Evolutionary conservation across 2,329 filamentous ascomycete species (phyloP), one percentile per base, ranked within the genome.

Genomic region (Fusarium tuaranense): DNA sequence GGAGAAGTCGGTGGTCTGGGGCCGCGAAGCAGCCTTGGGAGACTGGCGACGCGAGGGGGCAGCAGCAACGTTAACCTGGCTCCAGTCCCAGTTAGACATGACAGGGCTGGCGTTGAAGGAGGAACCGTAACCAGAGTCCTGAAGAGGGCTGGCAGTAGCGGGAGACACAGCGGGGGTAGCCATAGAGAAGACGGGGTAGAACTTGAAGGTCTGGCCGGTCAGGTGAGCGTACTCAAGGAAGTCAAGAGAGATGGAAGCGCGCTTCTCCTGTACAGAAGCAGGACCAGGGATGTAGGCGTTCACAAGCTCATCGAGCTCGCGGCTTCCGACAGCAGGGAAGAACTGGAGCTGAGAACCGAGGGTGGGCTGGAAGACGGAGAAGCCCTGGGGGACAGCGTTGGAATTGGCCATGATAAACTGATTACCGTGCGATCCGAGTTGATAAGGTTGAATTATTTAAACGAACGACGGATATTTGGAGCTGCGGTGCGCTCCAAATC

Each of bases 261-360:
- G 86, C 86, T 92, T 92, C 76, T 91, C 89, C 77, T 87, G 83
- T 76, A 89, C 87, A 30, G 88, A 84, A 61, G 83, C 85, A 60
- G 87, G 78, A 60, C 89, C 88, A 57, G 88, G 82, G 60, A 92
- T 81, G 80, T 91, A 91, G 71, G 87, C 85, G 80, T 90, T 83
- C 77, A 92, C 87, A 80, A 92, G 82, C 63, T 88, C 84, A 77
- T 92, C 89, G 63, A 92, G 86, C 81, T 94, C 87, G 82, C 88
- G 77, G 70, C 88, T 85, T 79, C 92, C 85, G 82, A 94, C 84
- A 78, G 92, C 84, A 84, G 94, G 88, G 81, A 91, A 83, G 88
- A 94, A 91, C 83, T 94, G 85, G 67, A 92, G 85, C 70, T 87
- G 83, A 58, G 87, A 86, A 62, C 90, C 90, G 65, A 90, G 84